These are phyloP conservation scores for Dalbergia cultrata DNA, from an alignment of 306 rosid species.

Conservation along the genomic window DNA sequence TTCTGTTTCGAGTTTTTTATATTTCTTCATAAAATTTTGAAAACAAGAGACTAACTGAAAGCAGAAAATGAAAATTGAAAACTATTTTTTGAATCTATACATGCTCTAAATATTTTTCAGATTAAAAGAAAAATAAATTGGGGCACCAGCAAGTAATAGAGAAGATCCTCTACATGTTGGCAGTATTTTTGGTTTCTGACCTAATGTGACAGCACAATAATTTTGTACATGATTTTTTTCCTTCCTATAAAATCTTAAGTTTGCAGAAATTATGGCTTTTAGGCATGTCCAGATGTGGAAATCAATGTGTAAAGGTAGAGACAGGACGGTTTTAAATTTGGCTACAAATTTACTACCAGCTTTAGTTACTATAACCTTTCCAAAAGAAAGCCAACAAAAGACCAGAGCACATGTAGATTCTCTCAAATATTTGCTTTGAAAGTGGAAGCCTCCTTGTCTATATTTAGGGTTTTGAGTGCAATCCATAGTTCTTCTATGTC, in stretches of 20 bases:
- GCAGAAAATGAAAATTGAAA: no score
- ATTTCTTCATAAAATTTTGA: no score
- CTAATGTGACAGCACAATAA: slow-evolving; percentile 20
- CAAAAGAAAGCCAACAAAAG: slow-evolving; percentile 63
- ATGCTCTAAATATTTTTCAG: neutral
- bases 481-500: neutral
- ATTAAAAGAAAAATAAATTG: slow-evolving; percentile 6
- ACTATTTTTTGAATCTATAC: no score
- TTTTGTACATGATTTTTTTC: neutral
- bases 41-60: no score
- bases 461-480: slow-evolving; percentile 9
- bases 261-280: slow-evolving; percentile 39
- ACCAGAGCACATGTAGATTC: slow-evolving; percentile 55
- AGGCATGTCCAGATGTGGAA: slow-evolving; percentile 44
- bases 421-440: slow-evolving; percentile 61
- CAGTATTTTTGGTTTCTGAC: neutral
- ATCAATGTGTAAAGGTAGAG: slow-evolving; percentile 41
- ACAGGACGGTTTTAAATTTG: slow-evolving; percentile 46
- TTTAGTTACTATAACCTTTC: slow-evolving; percentile 53
- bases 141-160: neutral
- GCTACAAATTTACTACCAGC: slow-evolving; percentile 46
- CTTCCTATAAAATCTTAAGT: slow-evolving; percentile 10
- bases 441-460: slow-evolving; percentile 48
- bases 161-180: slow-evolving; percentile 11
- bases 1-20: no score